Evolutionary conservation across 345 rosid species (phyloP).

Genomic region (Gossypium thurberi): DNA sequence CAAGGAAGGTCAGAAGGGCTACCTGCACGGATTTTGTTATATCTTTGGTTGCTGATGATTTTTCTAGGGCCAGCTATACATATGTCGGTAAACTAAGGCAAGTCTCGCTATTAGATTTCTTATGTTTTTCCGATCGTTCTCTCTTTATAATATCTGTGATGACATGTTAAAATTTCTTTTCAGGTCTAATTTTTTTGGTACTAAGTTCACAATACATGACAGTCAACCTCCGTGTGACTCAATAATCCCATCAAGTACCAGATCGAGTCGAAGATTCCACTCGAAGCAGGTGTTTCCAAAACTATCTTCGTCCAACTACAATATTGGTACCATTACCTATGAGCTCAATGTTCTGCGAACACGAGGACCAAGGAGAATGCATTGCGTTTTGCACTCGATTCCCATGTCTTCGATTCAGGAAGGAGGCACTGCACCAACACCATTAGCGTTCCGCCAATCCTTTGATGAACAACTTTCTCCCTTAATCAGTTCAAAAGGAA

Average conservation of each 20-base stretch:
- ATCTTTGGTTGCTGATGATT: conserved; percentile 61
- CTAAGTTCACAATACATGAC: conserved; percentile 78
- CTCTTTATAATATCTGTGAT: neutral
- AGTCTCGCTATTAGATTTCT: conserved; percentile 15
- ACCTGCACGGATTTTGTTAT: conserved; percentile 73
- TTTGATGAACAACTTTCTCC: conserved; percentile 31
- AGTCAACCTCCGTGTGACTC: conserved; percentile 52
- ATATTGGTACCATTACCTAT: conserved; percentile 60
- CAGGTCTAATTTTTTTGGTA: conserved; percentile 94
- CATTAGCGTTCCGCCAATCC: conserved; percentile 34
- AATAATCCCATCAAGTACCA: conserved; percentile 27
- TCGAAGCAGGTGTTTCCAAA: conserved; percentile 61
- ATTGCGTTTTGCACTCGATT: conserved; percentile 72
- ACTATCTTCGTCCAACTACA: conserved; percentile 47
- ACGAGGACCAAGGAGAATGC: conserved; percentile 94
- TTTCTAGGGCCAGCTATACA: conserved; percentile 70
- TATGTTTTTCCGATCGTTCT: neutral
- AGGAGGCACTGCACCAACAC: conserved; percentile 61
- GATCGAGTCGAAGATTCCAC: conserved; percentile 45
- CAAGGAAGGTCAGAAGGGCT: conserved; percentile 71
- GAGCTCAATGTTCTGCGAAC: conserved; percentile 91
- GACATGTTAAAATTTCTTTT: conserved; percentile 11
- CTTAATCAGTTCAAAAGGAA: conserved; percentile 34
- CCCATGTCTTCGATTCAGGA: conserved; percentile 66
- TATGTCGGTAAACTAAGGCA: conserved; percentile 86